A percentile compares a stretch with the other conserved stretches of the same genome.
Evolutionary conservation across 2,329 filamentous ascomycete species (phyloP).

Genomic region (Fusarium sambucinum): DNA sequence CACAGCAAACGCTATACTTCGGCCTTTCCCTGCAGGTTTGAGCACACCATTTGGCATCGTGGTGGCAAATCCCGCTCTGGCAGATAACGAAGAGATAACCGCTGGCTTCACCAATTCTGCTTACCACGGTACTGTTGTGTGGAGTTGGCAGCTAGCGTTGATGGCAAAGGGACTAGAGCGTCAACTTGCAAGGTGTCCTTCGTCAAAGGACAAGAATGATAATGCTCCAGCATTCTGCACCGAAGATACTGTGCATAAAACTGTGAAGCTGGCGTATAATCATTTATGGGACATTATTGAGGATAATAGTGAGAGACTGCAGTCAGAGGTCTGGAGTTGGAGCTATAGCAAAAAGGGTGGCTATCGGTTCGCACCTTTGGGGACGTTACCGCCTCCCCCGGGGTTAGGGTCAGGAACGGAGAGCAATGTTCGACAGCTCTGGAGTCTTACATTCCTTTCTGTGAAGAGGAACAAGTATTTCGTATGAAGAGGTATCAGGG

Average conservation of each 20-base stretch:
- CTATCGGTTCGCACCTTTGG: slow-evolving; percentile 43
- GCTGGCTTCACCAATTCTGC: slow-evolving; percentile 67
- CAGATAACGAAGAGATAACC: slow-evolving; percentile 59
- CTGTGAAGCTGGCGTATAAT: slow-evolving; percentile 66
- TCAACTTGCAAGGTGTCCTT: slow-evolving; percentile 66
- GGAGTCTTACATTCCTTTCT: slow-evolving; percentile 39
- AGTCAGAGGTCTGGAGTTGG: slow-evolving; percentile 74
- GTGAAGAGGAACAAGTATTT: slow-evolving; percentile 23
- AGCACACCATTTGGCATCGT: slow-evolving; percentile 68
- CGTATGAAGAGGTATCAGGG: too few species aligned
- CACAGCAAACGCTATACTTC: slow-evolving; percentile 67
- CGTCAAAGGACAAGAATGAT: neutral
- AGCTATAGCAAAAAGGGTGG: slow-evolving; percentile 54
- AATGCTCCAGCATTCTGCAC: slow-evolving; percentile 63
- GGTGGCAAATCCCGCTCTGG: slow-evolving; percentile 71
- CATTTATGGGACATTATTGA: slow-evolving; percentile 72
- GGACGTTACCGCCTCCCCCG: slow-evolving; percentile 33
- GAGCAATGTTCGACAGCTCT: slow-evolving; percentile 39
- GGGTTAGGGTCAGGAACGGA: slow-evolving; percentile 29
- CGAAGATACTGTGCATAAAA: slow-evolving; percentile 58
- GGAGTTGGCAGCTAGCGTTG: slow-evolving; percentile 74
- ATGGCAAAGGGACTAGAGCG: slow-evolving; percentile 70
- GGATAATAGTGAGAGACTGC: slow-evolving; percentile 62
- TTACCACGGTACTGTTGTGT: slow-evolving; percentile 73
- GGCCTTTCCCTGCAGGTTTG: slow-evolving; percentile 70